phyloP scores from a whole-genome alignment of 768 basidiomycete genomes.

The Asterophora parasitica region DNA sequence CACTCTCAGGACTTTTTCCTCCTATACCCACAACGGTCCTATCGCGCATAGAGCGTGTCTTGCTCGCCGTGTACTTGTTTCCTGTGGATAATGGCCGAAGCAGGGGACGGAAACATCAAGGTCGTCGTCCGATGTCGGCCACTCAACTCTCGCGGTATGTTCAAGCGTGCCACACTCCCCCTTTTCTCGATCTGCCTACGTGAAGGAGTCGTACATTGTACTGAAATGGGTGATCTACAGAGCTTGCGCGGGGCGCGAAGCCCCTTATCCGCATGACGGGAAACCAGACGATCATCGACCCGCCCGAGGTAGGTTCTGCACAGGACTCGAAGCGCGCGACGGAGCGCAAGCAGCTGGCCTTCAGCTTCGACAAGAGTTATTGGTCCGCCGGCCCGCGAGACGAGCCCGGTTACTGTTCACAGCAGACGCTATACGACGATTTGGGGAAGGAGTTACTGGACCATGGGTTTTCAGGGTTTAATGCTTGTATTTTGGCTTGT shows the following conservation, averaged over 20 bases:
- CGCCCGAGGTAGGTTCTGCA: slow-evolving; percentile 70
- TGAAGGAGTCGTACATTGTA: not conserved
- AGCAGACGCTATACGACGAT: slow-evolving; percentile 93
- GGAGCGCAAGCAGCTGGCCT: slow-evolving; percentile 85
- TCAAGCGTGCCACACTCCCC: not conserved
- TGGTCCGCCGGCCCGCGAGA: slow-evolving; percentile 92
- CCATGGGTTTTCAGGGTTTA: slow-evolving; percentile 94
- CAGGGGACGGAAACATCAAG: slow-evolving; percentile 86
- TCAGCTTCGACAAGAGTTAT: slow-evolving; percentile 97
- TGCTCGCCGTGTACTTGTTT: slow-evolving; percentile 2
- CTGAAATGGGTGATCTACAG: slow-evolving; percentile 34
- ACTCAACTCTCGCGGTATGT: slow-evolving; percentile 87
- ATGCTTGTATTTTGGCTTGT: slow-evolving; percentile 99
- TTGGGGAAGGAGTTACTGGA: slow-evolving; percentile 91
- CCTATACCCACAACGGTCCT: slow-evolving; percentile 11
- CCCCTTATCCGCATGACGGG: slow-evolving; percentile 92
- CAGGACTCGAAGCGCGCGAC: slow-evolving; percentile 77
- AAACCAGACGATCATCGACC: slow-evolving; percentile 88
- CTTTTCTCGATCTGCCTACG: not conserved
- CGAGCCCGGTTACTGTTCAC: slow-evolving; percentile 88
- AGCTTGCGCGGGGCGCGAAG: slow-evolving; percentile 91
- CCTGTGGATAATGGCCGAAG: slow-evolving; percentile 51
- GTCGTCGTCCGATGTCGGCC: slow-evolving; percentile 95
- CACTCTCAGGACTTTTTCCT: slow-evolving; percentile 7
- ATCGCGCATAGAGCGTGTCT: slow-evolving; percentile 8